phyloP scores from a whole-genome alignment of 768 basidiomycete species.

The Termitomyces sp. region DNA sequence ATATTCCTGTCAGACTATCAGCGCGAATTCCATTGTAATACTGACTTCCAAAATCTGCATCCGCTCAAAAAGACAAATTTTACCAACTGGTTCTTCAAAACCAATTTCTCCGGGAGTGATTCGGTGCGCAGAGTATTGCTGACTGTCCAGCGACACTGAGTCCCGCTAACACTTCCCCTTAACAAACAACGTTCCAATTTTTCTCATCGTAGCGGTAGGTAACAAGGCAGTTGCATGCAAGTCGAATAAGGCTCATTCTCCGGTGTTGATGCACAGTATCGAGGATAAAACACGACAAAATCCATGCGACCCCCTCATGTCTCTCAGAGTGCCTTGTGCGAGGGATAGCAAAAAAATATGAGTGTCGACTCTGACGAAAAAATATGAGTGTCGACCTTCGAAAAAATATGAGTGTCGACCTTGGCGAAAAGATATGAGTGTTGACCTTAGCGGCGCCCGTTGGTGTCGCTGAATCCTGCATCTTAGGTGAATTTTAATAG shows the following conservation, averaged over 20 bases:
- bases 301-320: background rate
- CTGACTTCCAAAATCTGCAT: background rate
- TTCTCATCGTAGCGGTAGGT: background rate
- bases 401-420: too few relatives aligned
- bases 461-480: too few relatives aligned
- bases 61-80: too few relatives aligned
- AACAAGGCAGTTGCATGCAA: background rate
- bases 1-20: background rate
- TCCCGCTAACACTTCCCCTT: background rate
- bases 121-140: background rate
- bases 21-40: background rate
- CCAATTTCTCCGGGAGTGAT: background rate
- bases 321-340: background rate
- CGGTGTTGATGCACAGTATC: background rate
- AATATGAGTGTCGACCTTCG: too few relatives aligned
- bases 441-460: background rate
- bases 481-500: background rate
- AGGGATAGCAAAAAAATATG: background rate
- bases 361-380: too few relatives aligned
- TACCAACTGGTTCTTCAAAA: background rate
- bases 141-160: background rate
- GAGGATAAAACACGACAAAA: background rate
- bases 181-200: background rate
- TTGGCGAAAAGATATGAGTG: too few relatives aligned
- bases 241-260: too few relatives aligned